Evolutionary conservation across 2,329 filamentous ascomycete species (phyloP), one percentile per base, ranked within the genome.

Genomic region (Graphilbum sp.): DNA sequence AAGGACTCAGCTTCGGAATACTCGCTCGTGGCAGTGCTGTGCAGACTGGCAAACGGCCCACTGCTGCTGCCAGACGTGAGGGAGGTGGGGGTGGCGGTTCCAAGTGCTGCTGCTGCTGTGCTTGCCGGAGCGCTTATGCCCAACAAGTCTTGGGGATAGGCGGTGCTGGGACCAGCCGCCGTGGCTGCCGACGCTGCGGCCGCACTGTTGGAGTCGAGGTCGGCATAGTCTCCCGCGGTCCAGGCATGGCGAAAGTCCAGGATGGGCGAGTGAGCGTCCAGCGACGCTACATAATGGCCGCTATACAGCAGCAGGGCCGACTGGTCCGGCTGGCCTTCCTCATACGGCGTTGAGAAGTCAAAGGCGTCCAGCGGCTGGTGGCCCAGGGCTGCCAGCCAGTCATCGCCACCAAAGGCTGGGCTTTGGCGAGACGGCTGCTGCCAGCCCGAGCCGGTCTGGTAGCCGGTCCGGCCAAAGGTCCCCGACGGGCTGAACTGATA

Each of bases 361-460:
- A 40, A 40, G 2, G 35, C 35, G 32, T 21, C 35, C 34, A 42
- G 12, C 12, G 40, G 24, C 4, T 32, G 25, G 12, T 39, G 19
- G 10, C 23, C 19, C 8, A 32, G 29, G 9, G 36, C 17, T 2
- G 18, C 21, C 11, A 19, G 23, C 8, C 37, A 31, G 9, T 24
- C 32, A n/a, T 34, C 32, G 27, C 27, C 25, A 32, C 24, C 25
- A 23, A 35, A 35, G 3, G 37, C 16, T 16, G 32, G 19, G 17
- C n/a, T 40, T 8, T 32, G 35, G 20, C 21, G 12, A 1, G 34
- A 24, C 3, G 37, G n/a, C n/a, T n/a, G 33, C 3, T 35, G 33
- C 40, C 36, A 36, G 27, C 10, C 24, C 10, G 20, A 17, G 11
- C 24, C 16, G 17, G 15, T 11, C 23, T 17, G 31, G 34, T 29